Conservation (phyloP, 805 yeast genomes). For the Pichia occidentalis region DNA sequence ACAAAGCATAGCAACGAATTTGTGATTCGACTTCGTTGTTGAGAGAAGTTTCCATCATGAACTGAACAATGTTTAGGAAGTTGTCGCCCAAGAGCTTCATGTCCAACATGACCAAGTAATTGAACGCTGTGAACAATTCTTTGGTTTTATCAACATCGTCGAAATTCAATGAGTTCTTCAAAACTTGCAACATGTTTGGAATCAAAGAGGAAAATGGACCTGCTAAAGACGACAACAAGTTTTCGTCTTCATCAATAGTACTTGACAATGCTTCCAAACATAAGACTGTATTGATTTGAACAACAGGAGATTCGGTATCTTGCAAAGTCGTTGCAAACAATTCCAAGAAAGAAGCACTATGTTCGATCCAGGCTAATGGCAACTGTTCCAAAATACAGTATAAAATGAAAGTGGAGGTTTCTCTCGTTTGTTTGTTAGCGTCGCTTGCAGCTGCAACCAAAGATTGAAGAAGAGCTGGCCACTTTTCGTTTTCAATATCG, state of each 20-base stretch:
- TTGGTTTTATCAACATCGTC: slow-evolving; percentile 69
- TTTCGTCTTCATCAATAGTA: slow-evolving; percentile 54
- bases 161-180: slow-evolving; percentile 62
- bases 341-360: slow-evolving; percentile 60
- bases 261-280: slow-evolving; percentile 70
- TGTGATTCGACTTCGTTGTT: slow-evolving; percentile 70
- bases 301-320: slow-evolving; percentile 56
- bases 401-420: slow-evolving; percentile 76
- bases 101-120: slow-evolving; percentile 70
- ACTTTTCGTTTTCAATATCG: slow-evolving; percentile 58
- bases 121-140: slow-evolving; percentile 77
- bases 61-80: slow-evolving; percentile 58
- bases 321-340: slow-evolving; percentile 63
- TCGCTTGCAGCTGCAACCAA: slow-evolving; percentile 63
- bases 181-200: slow-evolving; percentile 75
- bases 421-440: slow-evolving; percentile 47
- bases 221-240: slow-evolving; percentile 36
- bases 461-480: slow-evolving; percentile 73
- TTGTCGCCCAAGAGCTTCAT: slow-evolving; percentile 72
- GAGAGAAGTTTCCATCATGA: slow-evolving; percentile 69
- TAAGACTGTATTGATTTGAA: slow-evolving; percentile 76
- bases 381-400: slow-evolving; percentile 71
- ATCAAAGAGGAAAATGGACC: slow-evolving; percentile 54
- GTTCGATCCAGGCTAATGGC: slow-evolving; percentile 48
- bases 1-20: slow-evolving; percentile 73